Percentiles rank a stretch among this genome's conserved stretches.
These are phyloP conservation scores for Arabidopsis lyrata DNA, from an alignment of 441 rosid genomes.

Conservation along the genomic window DNA sequence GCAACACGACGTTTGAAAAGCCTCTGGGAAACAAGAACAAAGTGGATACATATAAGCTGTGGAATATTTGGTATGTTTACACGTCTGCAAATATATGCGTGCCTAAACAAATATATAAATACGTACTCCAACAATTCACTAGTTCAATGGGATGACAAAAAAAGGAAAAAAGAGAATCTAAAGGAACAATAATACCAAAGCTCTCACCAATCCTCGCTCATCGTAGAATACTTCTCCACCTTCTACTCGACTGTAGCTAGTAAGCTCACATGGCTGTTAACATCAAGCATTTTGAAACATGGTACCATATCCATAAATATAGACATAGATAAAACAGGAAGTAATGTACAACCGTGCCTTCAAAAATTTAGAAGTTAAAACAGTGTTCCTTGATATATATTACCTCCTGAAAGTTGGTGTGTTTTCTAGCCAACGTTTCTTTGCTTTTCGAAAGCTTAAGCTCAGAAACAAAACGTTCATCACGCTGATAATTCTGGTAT, in stretches of 20 bases:
- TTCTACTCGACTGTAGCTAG: constrained; percentile 86
- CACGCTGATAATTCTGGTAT: constrained; percentile 77
- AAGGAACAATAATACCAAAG: constrained; percentile 35
- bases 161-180: constrained; percentile 6
- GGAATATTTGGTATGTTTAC: background rate
- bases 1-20: constrained; percentile 79
- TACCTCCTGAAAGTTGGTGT: constrained; percentile 88
- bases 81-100: background rate
- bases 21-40: constrained; percentile 60
- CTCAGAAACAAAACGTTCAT: constrained; percentile 93
- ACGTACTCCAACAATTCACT: constrained; percentile 13
- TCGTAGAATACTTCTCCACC: constrained; percentile 85
- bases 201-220: constrained; percentile 79
- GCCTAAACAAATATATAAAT: background rate
- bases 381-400: background rate
- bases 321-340: background rate
- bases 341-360: background rate
- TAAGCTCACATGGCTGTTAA: constrained; percentile 86
- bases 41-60: constrained; percentile 13
- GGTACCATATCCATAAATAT: background rate
- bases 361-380: background rate
- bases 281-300: constrained; percentile 15
- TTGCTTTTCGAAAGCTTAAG: constrained; percentile 84
- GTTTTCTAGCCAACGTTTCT: constrained; percentile 85
- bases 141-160: background rate